These are phyloP conservation scores for Termitomyces sp. DNA, from an alignment of 768 basidiomycete genomes.

Conservation along the genomic window DNA sequence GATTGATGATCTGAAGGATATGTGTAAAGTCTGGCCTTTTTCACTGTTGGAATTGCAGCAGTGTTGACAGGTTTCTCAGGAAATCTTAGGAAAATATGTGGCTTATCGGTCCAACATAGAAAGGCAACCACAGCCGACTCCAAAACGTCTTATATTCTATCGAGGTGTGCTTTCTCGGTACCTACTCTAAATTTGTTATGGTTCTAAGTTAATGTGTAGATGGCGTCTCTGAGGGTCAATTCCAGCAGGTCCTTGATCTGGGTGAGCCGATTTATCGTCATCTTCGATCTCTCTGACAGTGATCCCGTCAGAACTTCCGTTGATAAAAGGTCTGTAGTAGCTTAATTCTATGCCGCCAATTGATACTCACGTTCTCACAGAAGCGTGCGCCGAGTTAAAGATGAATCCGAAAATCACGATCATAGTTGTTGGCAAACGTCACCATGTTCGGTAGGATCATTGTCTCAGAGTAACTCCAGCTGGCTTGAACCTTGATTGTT, in stretches of 20 bases:
- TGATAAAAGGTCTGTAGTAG: constrained; percentile 45
- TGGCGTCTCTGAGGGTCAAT: constrained; percentile 48
- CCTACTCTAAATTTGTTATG: constrained; percentile 6
- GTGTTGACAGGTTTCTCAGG: constrained; percentile 26
- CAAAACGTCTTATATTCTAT: constrained; percentile 66
- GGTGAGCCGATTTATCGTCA: constrained; percentile 32
- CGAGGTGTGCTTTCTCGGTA: constrained; percentile 39
- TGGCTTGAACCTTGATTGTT: background rate
- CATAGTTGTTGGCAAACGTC: constrained; percentile 76
- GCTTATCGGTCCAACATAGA: constrained; percentile 45
- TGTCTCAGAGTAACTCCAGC: background rate
- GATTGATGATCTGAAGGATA: constrained; percentile 59
- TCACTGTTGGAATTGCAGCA: background rate
- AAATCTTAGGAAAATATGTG: constrained; percentile 49
- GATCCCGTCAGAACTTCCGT: constrained; percentile 43
- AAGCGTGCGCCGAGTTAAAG: constrained; percentile 52
- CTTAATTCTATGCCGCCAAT: background rate
- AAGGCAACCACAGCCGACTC: constrained; percentile 27
- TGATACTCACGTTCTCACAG: constrained; percentile 27
- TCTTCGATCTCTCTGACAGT: background rate
- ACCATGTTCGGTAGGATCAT: constrained; percentile 33
- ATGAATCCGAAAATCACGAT: constrained; percentile 69
- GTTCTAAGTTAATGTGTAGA: constrained; percentile 28
- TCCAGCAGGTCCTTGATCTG: constrained; percentile 43
- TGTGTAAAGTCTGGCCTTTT: constrained; percentile 45